A percentile compares a stretch with the other conserved stretches of the same genome.
Evolutionary conservation across 352 stramenopile species (phyloP).

Genomic region (Elongisporangium senticosum): DNA sequence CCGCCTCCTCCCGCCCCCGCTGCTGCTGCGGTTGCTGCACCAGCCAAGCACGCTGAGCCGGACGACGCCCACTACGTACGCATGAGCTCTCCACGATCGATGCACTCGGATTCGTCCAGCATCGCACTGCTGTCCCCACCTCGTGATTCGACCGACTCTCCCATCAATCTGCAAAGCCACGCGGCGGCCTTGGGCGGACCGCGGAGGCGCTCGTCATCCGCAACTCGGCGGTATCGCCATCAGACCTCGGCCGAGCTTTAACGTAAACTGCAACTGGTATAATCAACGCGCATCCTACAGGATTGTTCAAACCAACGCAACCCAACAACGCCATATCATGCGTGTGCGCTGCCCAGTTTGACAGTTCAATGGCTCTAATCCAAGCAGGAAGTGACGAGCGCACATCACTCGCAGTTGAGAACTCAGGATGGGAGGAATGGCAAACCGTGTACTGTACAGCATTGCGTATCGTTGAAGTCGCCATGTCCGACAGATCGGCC

Average conservation of each 20-base stretch:
- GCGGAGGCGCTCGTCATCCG: not conserved
- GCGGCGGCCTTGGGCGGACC: not conserved
- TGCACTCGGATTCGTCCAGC: constrained; percentile 47
- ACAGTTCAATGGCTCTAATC: not conserved
- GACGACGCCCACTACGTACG: constrained; percentile 20
- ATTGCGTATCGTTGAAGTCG: not conserved
- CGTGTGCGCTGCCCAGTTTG: not conserved
- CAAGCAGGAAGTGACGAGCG: not conserved
- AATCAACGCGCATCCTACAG: not conserved
- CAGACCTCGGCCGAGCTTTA: not conserved
- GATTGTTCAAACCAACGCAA: not conserved
- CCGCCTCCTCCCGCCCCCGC: not conserved
- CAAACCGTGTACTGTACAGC: not conserved
- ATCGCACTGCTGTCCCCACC: constrained; percentile 55
- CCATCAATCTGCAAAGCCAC: not conserved
- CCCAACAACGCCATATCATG: not conserved
- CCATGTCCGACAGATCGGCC: not conserved
- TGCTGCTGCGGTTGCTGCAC: constrained; percentile 20
- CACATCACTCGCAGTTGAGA: not conserved
- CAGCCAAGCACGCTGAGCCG: constrained; percentile 7
- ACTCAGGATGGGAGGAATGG: not conserved
- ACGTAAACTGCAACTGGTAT: not conserved
- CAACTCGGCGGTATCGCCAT: not conserved
- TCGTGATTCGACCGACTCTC: constrained; percentile 21
- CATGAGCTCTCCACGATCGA: constrained; percentile 54